Conservation (phyloP, 768 basidiomycete species). For the Mycena filopes region DNA sequence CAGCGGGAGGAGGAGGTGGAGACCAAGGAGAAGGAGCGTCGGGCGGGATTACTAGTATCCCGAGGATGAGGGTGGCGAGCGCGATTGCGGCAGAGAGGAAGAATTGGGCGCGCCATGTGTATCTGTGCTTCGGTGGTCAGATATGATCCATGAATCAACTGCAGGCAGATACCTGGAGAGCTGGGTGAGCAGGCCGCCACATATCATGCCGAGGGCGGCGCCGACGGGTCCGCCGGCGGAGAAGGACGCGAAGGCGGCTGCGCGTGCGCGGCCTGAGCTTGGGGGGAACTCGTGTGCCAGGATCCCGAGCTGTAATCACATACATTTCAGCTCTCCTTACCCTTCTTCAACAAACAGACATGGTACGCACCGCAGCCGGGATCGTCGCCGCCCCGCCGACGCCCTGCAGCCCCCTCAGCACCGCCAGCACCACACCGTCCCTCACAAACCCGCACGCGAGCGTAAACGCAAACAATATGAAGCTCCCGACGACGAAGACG, state of each 20-base stretch:
- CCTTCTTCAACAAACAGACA: constrained; percentile 25
- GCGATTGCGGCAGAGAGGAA: constrained; percentile 71
- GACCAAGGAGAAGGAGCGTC: constrained; percentile 56
- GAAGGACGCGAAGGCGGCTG: constrained; percentile 85
- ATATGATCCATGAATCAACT: not conserved
- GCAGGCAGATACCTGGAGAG: constrained; percentile 44
- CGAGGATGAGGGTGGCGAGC: constrained; percentile 61
- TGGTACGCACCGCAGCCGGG: constrained; percentile 67
- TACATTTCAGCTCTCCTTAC: not conserved
- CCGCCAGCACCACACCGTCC: constrained; percentile 67
- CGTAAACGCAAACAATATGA: constrained; percentile 63
- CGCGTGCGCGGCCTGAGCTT: constrained; percentile 57
- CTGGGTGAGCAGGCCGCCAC: constrained; percentile 82
- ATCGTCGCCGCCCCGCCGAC: constrained; percentile 82
- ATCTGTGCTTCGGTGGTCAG: constrained; percentile 37
- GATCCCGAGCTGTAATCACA: constrained; percentile 70
- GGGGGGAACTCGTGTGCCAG: constrained; percentile 84
- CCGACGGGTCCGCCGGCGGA: constrained; percentile 89
- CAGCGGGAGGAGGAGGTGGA: too few relatives aligned
- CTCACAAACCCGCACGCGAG: constrained; percentile 73
- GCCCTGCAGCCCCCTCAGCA: constrained; percentile 84
- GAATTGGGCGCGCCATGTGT: constrained; percentile 74
- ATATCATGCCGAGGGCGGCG: constrained; percentile 70
- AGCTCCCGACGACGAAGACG: constrained; percentile 70
- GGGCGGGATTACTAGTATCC: constrained; percentile 65